Conservation (phyloP, 805 yeast species). For the Sugiyamaella valdiviana region DNA sequence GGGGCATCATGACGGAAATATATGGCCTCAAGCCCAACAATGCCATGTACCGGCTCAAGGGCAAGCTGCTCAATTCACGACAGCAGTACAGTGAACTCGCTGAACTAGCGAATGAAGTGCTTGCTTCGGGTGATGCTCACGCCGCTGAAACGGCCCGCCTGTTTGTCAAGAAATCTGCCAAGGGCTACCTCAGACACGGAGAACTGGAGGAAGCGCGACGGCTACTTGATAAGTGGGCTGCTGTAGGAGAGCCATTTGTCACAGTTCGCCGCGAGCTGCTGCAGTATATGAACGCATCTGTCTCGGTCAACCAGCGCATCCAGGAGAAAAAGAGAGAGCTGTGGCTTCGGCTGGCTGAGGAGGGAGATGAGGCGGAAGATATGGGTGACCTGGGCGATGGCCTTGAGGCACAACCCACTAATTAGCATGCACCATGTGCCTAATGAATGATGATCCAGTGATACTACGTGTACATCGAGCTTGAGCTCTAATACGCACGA, state of each 20-base stretch:
- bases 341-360: background rate
- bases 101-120: slow-evolving; percentile 1
- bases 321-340: background rate
- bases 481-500: too few species aligned
- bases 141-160: slow-evolving; percentile 1
- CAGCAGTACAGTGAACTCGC: background rate
- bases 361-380: background rate
- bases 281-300: slow-evolving; percentile 3
- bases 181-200: slow-evolving; percentile 5
- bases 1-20: slow-evolving; percentile 4
- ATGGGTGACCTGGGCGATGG: background rate
- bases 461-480: too few species aligned
- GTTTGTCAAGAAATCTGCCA: slow-evolving; percentile 2
- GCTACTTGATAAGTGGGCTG: background rate
- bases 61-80: background rate
- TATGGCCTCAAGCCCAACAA: slow-evolving; percentile 8
- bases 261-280: background rate
- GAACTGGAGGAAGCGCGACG: slow-evolving; percentile 1
- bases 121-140: slow-evolving; percentile 3
- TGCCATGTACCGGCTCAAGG: slow-evolving; percentile 10
- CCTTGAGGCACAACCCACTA: background rate
- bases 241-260: background rate
- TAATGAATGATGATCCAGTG: background rate
- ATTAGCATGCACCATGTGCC: background rate
- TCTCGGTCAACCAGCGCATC: background rate